Evolutionary conservation across 805 yeast genomes (phyloP).

Genomic region (Candida broadrunensis): DNA sequence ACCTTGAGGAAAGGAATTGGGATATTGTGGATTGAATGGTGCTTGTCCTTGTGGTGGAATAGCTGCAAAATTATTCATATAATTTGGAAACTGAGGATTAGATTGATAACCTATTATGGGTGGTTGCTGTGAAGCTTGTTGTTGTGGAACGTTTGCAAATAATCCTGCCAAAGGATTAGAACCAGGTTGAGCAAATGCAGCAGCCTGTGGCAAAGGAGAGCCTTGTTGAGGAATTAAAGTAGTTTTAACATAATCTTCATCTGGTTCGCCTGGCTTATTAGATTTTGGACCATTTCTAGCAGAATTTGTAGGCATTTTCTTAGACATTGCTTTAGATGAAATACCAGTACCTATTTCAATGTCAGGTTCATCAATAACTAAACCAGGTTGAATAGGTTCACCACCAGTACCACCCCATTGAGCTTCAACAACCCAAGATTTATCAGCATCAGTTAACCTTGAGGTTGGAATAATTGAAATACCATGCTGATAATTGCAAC

Average conservation of each 20-base stretch:
- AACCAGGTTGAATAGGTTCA: slow-evolving; percentile 69
- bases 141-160: slow-evolving; percentile 24
- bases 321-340: slow-evolving; percentile 86
- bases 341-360: slow-evolving; percentile 94
- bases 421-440: slow-evolving; percentile 82
- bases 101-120: slow-evolving; percentile 5
- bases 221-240: slow-evolving; percentile 21
- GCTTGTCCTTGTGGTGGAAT: slow-evolving; percentile 3
- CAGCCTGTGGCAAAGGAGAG: slow-evolving; percentile 6
- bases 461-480: slow-evolving; percentile 81
- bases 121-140: slow-evolving; percentile 15
- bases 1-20: too few relatives aligned
- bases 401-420: slow-evolving; percentile 99
- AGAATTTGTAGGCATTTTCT: slow-evolving; percentile 89
- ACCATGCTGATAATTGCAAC: slow-evolving; percentile 93
- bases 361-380: slow-evolving; percentile 94
- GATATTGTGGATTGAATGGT: slow-evolving; percentile 29
- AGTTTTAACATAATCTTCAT: slow-evolving; percentile 37
- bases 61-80: not conserved
- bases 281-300: slow-evolving; percentile 84
- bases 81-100: slow-evolving; percentile 6
- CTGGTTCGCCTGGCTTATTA: slow-evolving; percentile 53
- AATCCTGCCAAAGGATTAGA: slow-evolving; percentile 49
- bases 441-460: slow-evolving; percentile 92
- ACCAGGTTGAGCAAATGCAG: slow-evolving; percentile 35